A percentile compares a stretch with the other conserved stretches of the same genome.
Conservation (phyloP, 495 filamentous ascomycete species). For the Penicillium mononematosum region DNA sequence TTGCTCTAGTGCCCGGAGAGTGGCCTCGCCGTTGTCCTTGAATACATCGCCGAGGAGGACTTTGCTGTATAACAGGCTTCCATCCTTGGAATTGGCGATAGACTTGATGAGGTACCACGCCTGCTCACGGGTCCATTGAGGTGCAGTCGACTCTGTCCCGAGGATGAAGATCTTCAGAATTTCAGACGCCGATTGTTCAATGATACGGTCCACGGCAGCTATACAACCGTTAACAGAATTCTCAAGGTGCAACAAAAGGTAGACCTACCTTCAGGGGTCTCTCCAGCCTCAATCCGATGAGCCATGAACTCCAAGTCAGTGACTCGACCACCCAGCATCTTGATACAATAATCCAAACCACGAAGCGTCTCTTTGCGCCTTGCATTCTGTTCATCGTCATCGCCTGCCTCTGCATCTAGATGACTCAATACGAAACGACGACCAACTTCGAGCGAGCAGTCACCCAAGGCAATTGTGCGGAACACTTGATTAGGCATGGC, state of each 20-base stretch:
- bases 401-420: conserved; percentile 54
- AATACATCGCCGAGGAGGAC: conserved; percentile 74
- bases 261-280: conserved; percentile 64
- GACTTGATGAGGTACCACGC: conserved; percentile 84
- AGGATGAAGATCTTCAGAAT: conserved; percentile 92
- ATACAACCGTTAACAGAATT: conserved; percentile 20
- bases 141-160: conserved; percentile 40
- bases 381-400: conserved; percentile 36
- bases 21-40: conserved; percentile 62
- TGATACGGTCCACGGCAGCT: conserved; percentile 86
- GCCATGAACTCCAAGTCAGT: conserved; percentile 93
- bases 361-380: conserved; percentile 43
- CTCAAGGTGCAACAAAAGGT: not conserved
- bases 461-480: conserved; percentile 77
- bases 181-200: conserved; percentile 81
- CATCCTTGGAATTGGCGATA: conserved; percentile 57
- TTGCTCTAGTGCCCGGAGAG: conserved; percentile 76
- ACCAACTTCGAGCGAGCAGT: conserved; percentile 80
- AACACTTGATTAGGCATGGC: conserved; percentile 89
- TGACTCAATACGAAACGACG: conserved; percentile 89
- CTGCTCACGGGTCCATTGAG: conserved; percentile 74
- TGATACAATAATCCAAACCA: conserved; percentile 81
- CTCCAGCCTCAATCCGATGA: conserved; percentile 84
- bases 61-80: conserved; percentile 72
- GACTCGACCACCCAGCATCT: conserved; percentile 78